Evolutionary conservation across 2,329 filamentous ascomycete species (phyloP).

Genomic region (Monosporascus sp.): DNA sequence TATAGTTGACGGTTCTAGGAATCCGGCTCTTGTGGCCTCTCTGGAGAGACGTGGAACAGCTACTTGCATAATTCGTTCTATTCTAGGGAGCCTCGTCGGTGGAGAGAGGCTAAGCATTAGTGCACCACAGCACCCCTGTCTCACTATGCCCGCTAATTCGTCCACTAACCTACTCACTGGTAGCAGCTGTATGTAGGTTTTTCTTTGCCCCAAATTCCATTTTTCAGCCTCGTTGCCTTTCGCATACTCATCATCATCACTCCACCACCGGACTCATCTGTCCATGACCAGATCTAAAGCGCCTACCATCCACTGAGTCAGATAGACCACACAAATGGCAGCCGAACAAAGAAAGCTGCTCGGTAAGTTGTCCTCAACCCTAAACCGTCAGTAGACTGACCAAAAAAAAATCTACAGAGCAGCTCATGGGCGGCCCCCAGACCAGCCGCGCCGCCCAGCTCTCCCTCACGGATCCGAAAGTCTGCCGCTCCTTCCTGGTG

Average conservation of each 20-base stretch:
- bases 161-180: neutral
- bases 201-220: slow-evolving; percentile 3
- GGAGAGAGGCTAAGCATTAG: neutral
- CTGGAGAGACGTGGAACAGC: neutral
- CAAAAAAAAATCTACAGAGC: slow-evolving; percentile 51
- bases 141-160: neutral
- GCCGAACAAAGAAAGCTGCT: slow-evolving; percentile 98
- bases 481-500: slow-evolving; percentile 89
- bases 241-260: neutral
- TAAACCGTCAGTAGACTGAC: neutral
- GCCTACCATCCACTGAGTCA: neutral
- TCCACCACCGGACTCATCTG: neutral
- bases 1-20: too few species aligned
- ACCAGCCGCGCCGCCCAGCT: slow-evolving; percentile 73
- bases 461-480: slow-evolving; percentile 83
- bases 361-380: slow-evolving; percentile 37
- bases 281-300: neutral
- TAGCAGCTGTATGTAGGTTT: neutral
- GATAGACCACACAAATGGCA: slow-evolving; percentile 56
- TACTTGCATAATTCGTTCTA: neutral
- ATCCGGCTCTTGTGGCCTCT: too few species aligned
- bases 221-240: slow-evolving; percentile 14
- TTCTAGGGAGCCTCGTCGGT: neutral
- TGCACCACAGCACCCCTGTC: neutral
- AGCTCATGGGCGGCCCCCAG: slow-evolving; percentile 78